Base-by-base conservation (phyloP, 1,284 basidiomycete species). In the Cutaneotrichosporon mucoides region DNA sequence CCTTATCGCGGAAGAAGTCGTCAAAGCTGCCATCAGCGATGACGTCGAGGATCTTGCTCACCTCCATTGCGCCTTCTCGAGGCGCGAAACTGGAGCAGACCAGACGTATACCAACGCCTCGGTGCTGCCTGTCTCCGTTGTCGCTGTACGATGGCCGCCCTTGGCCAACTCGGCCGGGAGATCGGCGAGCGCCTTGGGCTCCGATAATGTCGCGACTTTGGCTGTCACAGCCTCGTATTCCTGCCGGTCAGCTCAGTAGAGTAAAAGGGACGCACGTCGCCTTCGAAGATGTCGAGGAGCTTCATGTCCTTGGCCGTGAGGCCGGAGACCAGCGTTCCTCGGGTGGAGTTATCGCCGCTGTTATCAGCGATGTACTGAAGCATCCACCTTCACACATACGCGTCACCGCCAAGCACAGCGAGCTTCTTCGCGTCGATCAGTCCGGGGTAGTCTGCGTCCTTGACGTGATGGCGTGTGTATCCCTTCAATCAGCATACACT, bases 281-380 rank as follows among this genome's bases (percentile, higher is more conserved):
- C 90, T 76, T 94, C 92, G 63, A 92, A 94, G 6, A 82, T 65
- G 73, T 93, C 89, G 4, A 90, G 76, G 4, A 82, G 76, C 3
- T 67, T 67, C 1, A 92, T 78, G 66, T 92, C 89, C 13, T 69
- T 49, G 8, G 76, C 69, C 0, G 82, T 84, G 48, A 92, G 78
- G 1, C 89, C 89, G 0, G 73, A 73, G 4, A 91, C 87, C 37
- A 90, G 70, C 7, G 85, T 86, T 2, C 90, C 90, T 50, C 86
- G 82, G 0, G 90, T 88, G 40, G 78, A 82, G 73, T 56, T 85
- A 83, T 58, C 85, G 82, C 8, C 67, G 3, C 62, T 65, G 33
- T 1, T 6, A 70, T 65, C 35, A 87, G 78, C 37, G 0, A 5
- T 82, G 81, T 42, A 35, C 73, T 73, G 5, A 65, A 65, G 15